Conservation (phyloP, 208 protist species). For the Wallacemonas sp. region DNA sequence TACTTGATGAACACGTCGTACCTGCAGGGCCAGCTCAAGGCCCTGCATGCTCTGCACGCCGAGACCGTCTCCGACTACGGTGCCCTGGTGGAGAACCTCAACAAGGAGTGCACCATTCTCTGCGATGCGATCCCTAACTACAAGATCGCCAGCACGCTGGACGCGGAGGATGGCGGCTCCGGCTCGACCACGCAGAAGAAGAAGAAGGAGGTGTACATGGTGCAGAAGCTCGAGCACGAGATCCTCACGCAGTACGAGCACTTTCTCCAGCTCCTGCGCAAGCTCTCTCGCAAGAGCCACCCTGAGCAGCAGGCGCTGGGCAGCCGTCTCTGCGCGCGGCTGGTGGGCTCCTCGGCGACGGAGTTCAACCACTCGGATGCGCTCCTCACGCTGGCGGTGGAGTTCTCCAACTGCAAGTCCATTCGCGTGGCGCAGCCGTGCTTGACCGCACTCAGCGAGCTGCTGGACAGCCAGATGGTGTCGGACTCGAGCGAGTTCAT, state of each 20-base stretch:
- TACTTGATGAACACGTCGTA: constrained; percentile 94
- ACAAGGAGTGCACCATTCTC: constrained; percentile 85
- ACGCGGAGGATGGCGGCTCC: constrained; percentile 75
- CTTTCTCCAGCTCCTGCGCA: constrained; percentile 90
- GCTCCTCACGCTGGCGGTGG: constrained; percentile 72
- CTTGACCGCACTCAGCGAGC: constrained; percentile 71
- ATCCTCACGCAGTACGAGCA: constrained; percentile 91
- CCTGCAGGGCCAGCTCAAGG: constrained; percentile 80
- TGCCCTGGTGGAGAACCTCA: constrained; percentile 84
- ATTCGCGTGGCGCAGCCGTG: constrained; percentile 85
- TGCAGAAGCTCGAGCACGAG: constrained; percentile 91
- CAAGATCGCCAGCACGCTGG: constrained; percentile 82
- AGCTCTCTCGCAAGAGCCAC: constrained; percentile 83
- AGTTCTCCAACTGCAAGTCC: constrained; percentile 90
- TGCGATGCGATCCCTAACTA: constrained; percentile 90
- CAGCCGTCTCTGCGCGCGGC: constrained; percentile 81
- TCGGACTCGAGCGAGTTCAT: constrained; percentile 86
- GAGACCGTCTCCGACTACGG: constrained; percentile 80
- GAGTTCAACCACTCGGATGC: constrained; percentile 91
- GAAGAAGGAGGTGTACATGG: constrained; percentile 91
- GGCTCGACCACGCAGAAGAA: constrained; percentile 54
- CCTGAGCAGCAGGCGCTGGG: constrained; percentile 93
- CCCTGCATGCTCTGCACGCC: constrained; percentile 82
- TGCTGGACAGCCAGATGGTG: constrained; percentile 88
- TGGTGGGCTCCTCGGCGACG: constrained; percentile 73